Percentiles rank a stretch among this genome's conserved stretches.
Conservation (phyloP, 768 basidiomycete species). For the Punctularia strigosozonata region DNA sequence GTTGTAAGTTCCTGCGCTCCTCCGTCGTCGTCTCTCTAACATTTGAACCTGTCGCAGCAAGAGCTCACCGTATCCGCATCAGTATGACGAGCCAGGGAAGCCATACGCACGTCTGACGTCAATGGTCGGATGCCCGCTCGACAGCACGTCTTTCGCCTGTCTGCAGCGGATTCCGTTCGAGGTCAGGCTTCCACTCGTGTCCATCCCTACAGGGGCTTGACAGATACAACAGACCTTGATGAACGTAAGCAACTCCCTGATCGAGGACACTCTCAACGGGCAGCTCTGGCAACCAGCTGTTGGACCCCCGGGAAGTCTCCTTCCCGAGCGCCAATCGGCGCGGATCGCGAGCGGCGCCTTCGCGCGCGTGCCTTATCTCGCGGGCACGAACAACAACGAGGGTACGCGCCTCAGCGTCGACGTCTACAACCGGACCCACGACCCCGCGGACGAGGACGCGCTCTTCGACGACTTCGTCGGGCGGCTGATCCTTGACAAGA, state of each 20-base stretch:
- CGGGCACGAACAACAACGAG: conserved; percentile 42
- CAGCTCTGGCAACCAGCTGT: conserved; percentile 47
- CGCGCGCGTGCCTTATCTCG: conserved; percentile 35
- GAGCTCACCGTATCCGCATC: conserved; percentile 33
- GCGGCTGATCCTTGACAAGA: conserved; percentile 37
- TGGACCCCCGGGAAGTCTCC: conserved; percentile 35
- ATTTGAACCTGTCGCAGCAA: conserved; percentile 26
- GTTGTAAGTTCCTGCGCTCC: conserved; percentile 24
- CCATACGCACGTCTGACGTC: conserved; percentile 35
- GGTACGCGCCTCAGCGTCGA: conserved; percentile 30
- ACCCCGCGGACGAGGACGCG: conserved; percentile 24
- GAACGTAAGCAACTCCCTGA: conserved; percentile 35
- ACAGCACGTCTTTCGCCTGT: conserved; percentile 27
- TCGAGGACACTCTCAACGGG: conserved; percentile 29
- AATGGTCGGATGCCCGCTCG: conserved; percentile 33
- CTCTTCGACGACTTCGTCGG: conserved; percentile 33
- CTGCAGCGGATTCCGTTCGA: conserved; percentile 33
- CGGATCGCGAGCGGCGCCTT: conserved; percentile 34
- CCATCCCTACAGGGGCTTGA: background rate
- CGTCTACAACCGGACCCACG: conserved; percentile 23
- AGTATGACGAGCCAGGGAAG: conserved; percentile 39
- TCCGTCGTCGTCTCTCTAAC: background rate
- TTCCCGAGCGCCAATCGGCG: conserved; percentile 29
- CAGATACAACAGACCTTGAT: conserved; percentile 26
- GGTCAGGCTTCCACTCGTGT: conserved; percentile 14